Conservation (phyloP, 176 grass and related monocot species). For the Hyparrhenia diplandra region DNA sequence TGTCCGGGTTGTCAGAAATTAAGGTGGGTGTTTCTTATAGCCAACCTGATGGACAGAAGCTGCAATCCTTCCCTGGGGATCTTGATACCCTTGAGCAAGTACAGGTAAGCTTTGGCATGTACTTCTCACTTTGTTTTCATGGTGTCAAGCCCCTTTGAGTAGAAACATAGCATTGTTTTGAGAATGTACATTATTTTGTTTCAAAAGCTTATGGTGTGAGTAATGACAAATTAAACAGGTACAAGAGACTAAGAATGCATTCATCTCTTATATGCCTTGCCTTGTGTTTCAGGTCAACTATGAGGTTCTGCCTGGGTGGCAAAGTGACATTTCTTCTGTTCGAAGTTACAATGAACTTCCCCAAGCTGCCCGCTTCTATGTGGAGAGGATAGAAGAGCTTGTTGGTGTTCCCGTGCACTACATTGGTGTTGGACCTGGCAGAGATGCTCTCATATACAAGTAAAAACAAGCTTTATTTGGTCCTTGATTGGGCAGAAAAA, state of each 20-base stretch:
- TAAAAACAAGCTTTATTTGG: constrained; percentile 7
- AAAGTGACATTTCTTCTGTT: constrained; percentile 66
- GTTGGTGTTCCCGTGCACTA: constrained; percentile 64
- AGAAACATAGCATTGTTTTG: not conserved
- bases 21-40: constrained; percentile 65
- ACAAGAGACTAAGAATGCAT: not conserved
- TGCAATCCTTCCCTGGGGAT: constrained; percentile 64
- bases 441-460: constrained; percentile 86
- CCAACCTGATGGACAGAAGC: constrained; percentile 44
- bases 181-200: not conserved
- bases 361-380: constrained; percentile 44
- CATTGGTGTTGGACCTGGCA: constrained; percentile 73
- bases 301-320: constrained; percentile 69
- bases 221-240: not conserved
- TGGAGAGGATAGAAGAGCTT: constrained; percentile 85
- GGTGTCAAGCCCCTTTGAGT: not conserved
- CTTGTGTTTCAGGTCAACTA: constrained; percentile 62
- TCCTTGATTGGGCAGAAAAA: constrained; percentile 12
- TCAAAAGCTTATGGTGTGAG: no score
- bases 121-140: not conserved
- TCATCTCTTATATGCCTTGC: not conserved
- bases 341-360: constrained; percentile 66
- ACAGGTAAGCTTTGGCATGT: constrained; percentile 36
- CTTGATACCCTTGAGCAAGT: constrained; percentile 65
- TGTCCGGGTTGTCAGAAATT: constrained; percentile 60